A percentile compares a stretch with the other conserved stretches of the same genome.
Evolutionary conservation across 225 moss, liverwort and hornwort genomes (phyloP).

Genomic region (Takakia lepidozioides): DNA sequence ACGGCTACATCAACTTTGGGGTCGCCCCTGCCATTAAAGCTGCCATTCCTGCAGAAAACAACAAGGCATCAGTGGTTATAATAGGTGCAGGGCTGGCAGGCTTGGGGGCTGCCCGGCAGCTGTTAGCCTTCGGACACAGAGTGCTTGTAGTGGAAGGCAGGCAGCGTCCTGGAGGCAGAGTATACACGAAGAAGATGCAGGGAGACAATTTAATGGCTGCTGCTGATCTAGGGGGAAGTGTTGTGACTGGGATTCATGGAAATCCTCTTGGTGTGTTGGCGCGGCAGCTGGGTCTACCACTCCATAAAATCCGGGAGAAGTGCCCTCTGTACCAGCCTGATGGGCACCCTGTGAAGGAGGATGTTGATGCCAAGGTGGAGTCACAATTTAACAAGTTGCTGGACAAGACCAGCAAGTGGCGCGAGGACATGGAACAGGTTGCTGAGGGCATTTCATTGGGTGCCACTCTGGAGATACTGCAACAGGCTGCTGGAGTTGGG

Average conservation of each 20-base stretch:
- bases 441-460: conserved; percentile 30
- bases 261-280: conserved; percentile 45
- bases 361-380: conserved; percentile 29
- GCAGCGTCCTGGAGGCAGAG: conserved; percentile 25
- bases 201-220: conserved; percentile 19
- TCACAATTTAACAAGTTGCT: conserved; percentile 36
- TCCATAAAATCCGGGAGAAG: conserved; percentile 37
- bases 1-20: conserved; percentile 47
- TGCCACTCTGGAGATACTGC: conserved; percentile 28
- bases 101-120: conserved; percentile 34
- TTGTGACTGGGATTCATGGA: conserved; percentile 36
- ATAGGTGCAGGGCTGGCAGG: conserved; percentile 38
- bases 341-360: conserved; percentile 20
- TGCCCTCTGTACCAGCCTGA: conserved; percentile 35
- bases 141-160: conserved; percentile 41
- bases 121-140: conserved; percentile 37
- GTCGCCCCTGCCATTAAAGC: conserved; percentile 36
- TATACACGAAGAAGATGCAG: conserved; percentile 40
- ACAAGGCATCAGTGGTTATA: conserved; percentile 26
- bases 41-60: conserved; percentile 8
- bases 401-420: conserved; percentile 41
- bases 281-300: conserved; percentile 23
- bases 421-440: conserved; percentile 24
- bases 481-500: conserved; percentile 15
- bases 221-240: conserved; percentile 40